Conservation (phyloP, 192 early-diverging fungal species). For the Coemansia sp. region DNA sequence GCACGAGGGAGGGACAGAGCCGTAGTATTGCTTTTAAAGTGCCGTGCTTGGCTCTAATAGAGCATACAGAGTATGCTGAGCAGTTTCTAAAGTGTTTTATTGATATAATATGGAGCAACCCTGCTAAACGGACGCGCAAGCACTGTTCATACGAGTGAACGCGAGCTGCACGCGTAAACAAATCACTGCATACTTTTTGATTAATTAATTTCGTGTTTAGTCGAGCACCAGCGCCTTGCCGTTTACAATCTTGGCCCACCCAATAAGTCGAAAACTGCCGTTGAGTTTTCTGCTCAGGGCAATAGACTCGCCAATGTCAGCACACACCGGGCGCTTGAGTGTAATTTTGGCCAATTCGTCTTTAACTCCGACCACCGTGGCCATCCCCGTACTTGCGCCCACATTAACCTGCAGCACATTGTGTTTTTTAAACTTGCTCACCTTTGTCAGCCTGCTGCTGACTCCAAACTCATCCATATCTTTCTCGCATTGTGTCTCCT, state of each 20-base stretch:
- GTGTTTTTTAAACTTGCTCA: slow-evolving; percentile 67
- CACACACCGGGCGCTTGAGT: slow-evolving; percentile 86
- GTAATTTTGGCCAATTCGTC: slow-evolving; percentile 90
- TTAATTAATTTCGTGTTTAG: background rate
- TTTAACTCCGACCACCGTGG: slow-evolving; percentile 50
- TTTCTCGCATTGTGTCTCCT: too few species aligned
- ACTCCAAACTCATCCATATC: too few species aligned
- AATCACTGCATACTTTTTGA: background rate
- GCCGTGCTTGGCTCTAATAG: background rate
- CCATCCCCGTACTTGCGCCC: background rate
- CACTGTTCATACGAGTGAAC: background rate
- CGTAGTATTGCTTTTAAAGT: background rate
- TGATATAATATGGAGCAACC: too few species aligned
- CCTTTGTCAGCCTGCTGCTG: slow-evolving; percentile 58
- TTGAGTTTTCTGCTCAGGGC: slow-evolving; percentile 92
- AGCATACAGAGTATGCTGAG: too few species aligned
- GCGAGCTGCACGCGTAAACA: slow-evolving; percentile 9
- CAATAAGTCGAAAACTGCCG: slow-evolving; percentile 96
- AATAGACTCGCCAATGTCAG: slow-evolving; percentile 92
- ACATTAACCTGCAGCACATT: background rate
- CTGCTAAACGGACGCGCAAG: too few species aligned
- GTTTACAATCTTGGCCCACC: slow-evolving; percentile 93
- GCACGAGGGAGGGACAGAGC: background rate
- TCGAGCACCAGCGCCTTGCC: slow-evolving; percentile 51
- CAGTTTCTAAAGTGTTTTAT: too few species aligned